Conservation (phyloP, 331 rosid genomes). For the Erythrophleum ivorense region DNA sequence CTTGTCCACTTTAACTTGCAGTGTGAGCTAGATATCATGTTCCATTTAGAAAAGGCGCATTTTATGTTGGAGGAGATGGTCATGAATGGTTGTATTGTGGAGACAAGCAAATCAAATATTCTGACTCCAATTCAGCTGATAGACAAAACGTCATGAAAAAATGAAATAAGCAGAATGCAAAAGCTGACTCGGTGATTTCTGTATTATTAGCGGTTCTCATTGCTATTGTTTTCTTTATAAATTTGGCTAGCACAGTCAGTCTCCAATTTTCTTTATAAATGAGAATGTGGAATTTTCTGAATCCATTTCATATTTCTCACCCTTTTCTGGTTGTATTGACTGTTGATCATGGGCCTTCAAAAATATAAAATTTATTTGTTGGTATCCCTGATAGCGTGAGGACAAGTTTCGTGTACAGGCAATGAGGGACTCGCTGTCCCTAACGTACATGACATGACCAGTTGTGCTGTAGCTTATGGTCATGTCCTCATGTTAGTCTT, state of each 20-base stretch:
- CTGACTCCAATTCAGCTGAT: conserved; percentile 91
- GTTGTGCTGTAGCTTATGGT: neutral
- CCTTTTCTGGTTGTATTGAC: conserved; percentile 6
- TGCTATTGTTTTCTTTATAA: conserved; percentile 37
- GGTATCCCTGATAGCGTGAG: neutral
- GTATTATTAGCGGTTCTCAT: conserved; percentile 25
- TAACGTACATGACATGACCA: neutral
- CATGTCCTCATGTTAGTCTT: neutral
- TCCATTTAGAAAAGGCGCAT: conserved; percentile 96
- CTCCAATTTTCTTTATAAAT: conserved; percentile 18
- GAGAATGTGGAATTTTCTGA: neutral
- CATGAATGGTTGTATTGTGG: conserved; percentile 90
- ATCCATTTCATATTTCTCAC: neutral
- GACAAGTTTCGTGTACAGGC: conserved; percentile 8
- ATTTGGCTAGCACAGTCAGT: conserved; percentile 23
- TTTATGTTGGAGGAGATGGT: conserved; percentile 99
- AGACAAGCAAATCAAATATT: conserved; percentile 86
- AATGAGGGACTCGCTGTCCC: neutral
- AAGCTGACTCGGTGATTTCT: conserved; percentile 9
- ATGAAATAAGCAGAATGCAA: neutral
- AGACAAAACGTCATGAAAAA: conserved; percentile 71
- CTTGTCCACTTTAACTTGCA: conserved; percentile 46
- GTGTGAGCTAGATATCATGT: conserved; percentile 99
- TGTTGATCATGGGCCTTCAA: conserved; percentile 11
- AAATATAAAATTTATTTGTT: neutral